A percentile compares a stretch with the other conserved stretches of the same genome.
Evolutionary conservation across 805 yeast species (phyloP).

Genomic region (Starmerella davenportii): DNA sequence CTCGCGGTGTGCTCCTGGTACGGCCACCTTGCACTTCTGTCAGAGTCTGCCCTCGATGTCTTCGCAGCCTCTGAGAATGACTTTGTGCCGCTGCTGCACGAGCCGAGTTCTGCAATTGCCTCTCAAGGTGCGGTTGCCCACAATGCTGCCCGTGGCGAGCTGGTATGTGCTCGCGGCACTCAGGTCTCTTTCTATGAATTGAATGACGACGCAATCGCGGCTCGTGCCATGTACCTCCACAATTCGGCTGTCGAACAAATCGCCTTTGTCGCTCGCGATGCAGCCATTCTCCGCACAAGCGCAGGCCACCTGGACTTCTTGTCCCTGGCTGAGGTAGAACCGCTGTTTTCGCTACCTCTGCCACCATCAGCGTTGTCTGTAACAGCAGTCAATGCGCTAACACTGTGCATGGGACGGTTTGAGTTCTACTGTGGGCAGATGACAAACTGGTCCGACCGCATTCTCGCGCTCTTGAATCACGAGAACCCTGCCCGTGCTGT

Average conservation of each 20-base stretch:
- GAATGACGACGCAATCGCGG: background rate
- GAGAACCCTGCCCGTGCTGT: constrained; percentile 41
- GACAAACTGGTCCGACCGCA: constrained; percentile 52
- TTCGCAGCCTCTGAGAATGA: background rate
- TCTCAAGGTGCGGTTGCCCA: background rate
- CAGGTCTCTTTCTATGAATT: background rate
- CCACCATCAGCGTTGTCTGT: background rate
- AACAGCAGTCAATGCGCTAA: background rate
- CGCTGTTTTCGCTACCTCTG: background rate
- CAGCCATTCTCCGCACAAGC: background rate
- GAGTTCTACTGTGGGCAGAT: constrained; percentile 41
- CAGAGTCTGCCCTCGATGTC: background rate
- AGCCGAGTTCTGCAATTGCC: background rate
- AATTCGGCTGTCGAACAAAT: background rate
- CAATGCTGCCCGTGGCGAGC: background rate
- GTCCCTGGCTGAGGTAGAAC: background rate
- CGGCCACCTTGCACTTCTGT: background rate
- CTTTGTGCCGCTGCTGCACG: background rate
- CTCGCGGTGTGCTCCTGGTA: background rate
- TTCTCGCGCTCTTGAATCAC: constrained; percentile 31
- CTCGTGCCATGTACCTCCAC: background rate
- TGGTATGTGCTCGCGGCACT: background rate
- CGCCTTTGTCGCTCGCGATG: background rate
- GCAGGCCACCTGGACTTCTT: background rate
- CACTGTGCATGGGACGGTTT: constrained; percentile 28